Percentiles rank a stretch among this genome's conserved stretches.
Conservation (phyloP, 768 basidiomycete species). For the Lactarius indigo region DNA sequence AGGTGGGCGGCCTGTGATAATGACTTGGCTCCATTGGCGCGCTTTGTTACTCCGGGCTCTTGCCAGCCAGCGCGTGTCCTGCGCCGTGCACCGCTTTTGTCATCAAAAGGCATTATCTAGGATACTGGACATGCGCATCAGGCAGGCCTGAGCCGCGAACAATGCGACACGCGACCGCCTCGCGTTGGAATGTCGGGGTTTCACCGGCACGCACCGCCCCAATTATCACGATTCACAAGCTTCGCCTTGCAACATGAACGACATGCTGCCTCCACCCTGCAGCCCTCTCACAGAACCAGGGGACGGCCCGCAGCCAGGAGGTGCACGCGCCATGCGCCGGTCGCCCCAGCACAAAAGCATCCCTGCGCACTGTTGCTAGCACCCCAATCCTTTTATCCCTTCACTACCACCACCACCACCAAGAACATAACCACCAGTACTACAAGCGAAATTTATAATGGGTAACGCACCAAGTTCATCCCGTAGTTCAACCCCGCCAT, state of each 20-base stretch:
- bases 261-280: constrained; percentile 23
- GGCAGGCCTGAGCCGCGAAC: constrained; percentile 11
- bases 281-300: constrained; percentile 14
- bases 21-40: background rate
- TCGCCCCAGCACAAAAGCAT: constrained; percentile 18
- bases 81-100: constrained; percentile 2
- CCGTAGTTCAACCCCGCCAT: constrained; percentile 18
- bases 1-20: background rate
- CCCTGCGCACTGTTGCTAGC: background rate
- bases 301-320: constrained; percentile 9
- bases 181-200: constrained; percentile 14
- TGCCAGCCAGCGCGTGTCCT: constrained; percentile 3
- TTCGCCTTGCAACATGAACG: constrained; percentile 13
- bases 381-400: constrained; percentile 5
- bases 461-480: constrained; percentile 21
- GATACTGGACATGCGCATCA: constrained; percentile 14
- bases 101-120: constrained; percentile 1
- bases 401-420: background rate
- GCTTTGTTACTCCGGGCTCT: background rate
- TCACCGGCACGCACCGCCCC: background rate
- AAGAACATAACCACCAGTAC: background rate
- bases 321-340: constrained; percentile 16
- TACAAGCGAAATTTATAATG: constrained; percentile 15
- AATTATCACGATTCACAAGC: constrained; percentile 19
- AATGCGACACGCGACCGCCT: constrained; percentile 17